phyloP scores from a whole-genome alignment of 2,329 filamentous ascomycete species.

The Ophiobolus disseminans region DNA sequence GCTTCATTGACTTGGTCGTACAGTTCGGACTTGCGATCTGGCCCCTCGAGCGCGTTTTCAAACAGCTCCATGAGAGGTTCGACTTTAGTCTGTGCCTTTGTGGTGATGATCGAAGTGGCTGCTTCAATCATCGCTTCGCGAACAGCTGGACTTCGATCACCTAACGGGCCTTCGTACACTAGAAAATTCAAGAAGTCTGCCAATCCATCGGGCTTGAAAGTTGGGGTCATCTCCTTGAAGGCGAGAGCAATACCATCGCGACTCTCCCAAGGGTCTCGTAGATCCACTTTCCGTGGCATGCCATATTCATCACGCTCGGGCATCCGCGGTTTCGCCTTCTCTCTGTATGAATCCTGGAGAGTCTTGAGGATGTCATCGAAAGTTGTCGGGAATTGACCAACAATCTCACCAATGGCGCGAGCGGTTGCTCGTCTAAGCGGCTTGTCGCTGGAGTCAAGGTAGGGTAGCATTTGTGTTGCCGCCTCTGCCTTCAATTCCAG shows the following conservation, averaged over 20 bases:
- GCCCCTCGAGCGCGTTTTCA: constrained; percentile 83
- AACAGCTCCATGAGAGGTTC: constrained; percentile 93
- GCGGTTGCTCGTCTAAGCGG: constrained; percentile 86
- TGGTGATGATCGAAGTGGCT: constrained; percentile 79
- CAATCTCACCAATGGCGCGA: constrained; percentile 77
- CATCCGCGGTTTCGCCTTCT: constrained; percentile 80
- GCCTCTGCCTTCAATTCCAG: constrained; percentile 73
- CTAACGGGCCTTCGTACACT: constrained; percentile 85
- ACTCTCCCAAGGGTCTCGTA: constrained; percentile 88
- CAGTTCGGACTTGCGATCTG: constrained; percentile 79
- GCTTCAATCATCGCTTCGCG: constrained; percentile 91
- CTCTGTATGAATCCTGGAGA: constrained; percentile 74
- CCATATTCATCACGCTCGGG: constrained; percentile 91
- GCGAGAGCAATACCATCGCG: constrained; percentile 88
- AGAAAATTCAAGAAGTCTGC: constrained; percentile 84
- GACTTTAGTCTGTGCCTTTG: constrained; percentile 81
- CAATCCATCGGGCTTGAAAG: constrained; percentile 72
- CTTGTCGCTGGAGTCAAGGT: constrained; percentile 78
- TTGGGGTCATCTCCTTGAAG: constrained; percentile 79
- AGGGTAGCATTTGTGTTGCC: constrained; percentile 73
- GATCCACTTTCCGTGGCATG: constrained; percentile 88
- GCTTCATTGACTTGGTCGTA: constrained; percentile 95
- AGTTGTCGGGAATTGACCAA: constrained; percentile 65
- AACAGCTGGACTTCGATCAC: constrained; percentile 78
- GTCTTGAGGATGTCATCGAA: constrained; percentile 68